Evolutionary conservation across 768 basidiomycete genomes (phyloP), one percentile per base, ranked within the genome.

Genomic region (Lentinula detonsa): DNA sequence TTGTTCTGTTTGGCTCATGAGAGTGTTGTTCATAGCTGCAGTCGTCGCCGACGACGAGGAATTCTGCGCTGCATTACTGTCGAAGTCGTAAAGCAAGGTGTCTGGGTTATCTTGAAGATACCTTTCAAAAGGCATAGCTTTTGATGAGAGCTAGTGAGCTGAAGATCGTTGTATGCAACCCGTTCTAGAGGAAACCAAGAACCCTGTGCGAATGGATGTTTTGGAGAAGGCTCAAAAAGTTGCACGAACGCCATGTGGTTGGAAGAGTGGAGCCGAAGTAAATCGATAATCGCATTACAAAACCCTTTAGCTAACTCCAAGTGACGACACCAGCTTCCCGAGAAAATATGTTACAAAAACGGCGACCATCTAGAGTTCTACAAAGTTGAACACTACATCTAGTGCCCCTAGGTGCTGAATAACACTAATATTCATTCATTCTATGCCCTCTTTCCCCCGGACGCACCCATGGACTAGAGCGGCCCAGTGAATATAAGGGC

Each of bases 361-460:
- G 50, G 50, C 50, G 13, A 60, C 51, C 51, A 60, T 5, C 23
- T 23, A 51, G 23, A 53, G 49, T 42, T 42, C 48, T n/a, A 15
- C 33, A 48, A 15, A 34, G 34, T 23, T 59, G 46, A 37, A 49
- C 55, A 37, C 39, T n/a, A 40, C 35, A 23, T n/a, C 34, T 45
- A 31, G 50, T 8, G 0, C 28, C 49, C 31, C 42, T 23, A 35
- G 49, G 42, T 46, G 34, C 51, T 39, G 50, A 46, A 42, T 37
- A 57, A 57, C 48, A 60, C 35, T n/a, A 34, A 40, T 43, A 48
- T n/a, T 9, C 28, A 62, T 33, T 84, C 65, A 62, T 80, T 88
- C 75, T 90, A 64, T 85, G 87, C 89, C 88, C 83, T 85, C 67
- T 87, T 91, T 90, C 88, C 89, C 88, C 88, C 90, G 86, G 68